phyloP scores from a whole-genome alignment of 371 early-diverging fungal genomes.

The Mortierella sp. region DNA sequence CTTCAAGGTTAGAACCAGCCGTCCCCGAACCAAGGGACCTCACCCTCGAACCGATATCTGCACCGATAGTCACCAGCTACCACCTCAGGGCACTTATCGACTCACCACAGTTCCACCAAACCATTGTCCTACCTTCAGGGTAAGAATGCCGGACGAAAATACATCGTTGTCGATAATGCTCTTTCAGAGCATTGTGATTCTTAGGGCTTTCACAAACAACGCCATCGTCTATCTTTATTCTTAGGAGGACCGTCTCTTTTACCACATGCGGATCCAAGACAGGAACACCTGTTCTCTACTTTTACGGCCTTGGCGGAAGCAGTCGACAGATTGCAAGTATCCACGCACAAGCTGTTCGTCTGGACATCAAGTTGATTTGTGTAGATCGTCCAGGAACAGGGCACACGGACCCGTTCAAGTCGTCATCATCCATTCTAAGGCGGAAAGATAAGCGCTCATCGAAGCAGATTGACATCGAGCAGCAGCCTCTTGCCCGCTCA shows the following conservation, averaged over 20 bases:
- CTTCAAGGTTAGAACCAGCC: neutral
- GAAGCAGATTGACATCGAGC: too few species aligned
- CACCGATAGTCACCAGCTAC: constrained; percentile 35
- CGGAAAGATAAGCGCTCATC: constrained; percentile 1
- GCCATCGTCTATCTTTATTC: neutral
- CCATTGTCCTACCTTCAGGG: constrained; percentile 32
- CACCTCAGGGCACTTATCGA: constrained; percentile 38
- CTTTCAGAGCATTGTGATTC: too few species aligned
- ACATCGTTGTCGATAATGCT: too few species aligned
- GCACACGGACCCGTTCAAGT: constrained; percentile 31
- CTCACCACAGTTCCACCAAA: constrained; percentile 43
- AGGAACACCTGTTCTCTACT: constrained; percentile 32
- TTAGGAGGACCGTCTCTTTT: constrained; percentile 38
- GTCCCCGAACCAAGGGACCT: constrained; percentile 32
- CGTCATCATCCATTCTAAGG: constrained; percentile 3
- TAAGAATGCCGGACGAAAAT: too few species aligned
- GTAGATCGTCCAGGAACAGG: constrained; percentile 50
- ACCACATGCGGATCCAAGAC: constrained; percentile 42
- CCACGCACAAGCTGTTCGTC: constrained; percentile 44
- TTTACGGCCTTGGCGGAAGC: constrained; percentile 48
- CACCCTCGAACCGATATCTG: constrained; percentile 33
- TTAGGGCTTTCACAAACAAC: too few species aligned
- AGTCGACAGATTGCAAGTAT: constrained; percentile 42
- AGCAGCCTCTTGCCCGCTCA: too few species aligned
- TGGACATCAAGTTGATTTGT: constrained; percentile 38